Conservation (phyloP, 306 rosid species). For the Cucumis sativus region DNA sequence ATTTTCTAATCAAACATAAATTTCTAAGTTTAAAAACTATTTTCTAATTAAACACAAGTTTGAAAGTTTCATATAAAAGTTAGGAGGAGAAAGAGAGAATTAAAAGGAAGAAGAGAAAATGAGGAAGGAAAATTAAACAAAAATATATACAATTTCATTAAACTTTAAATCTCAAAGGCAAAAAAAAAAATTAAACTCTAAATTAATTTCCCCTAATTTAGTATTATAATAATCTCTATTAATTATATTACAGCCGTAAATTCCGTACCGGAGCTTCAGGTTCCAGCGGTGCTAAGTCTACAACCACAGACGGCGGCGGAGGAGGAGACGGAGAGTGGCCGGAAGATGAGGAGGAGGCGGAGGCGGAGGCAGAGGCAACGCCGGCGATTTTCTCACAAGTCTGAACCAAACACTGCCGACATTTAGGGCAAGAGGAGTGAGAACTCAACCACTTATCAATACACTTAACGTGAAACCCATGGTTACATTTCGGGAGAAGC, state of each 20-base stretch:
- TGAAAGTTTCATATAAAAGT: too few relatives aligned
- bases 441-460: constrained; percentile 83
- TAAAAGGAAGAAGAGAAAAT: neutral
- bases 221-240: neutral
- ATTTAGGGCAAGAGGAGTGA: constrained; percentile 87
- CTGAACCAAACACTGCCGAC: constrained; percentile 67
- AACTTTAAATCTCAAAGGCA: neutral
- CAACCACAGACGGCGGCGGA: neutral
- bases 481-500: constrained; percentile 75
- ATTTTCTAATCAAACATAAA: too few relatives aligned
- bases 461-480: constrained; percentile 74
- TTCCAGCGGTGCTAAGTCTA: constrained; percentile 35
- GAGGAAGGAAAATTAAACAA: neutral
- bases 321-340: neutral
- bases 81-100: too few relatives aligned
- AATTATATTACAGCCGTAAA: constrained; percentile 2
- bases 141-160: neutral
- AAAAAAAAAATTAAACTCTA: neutral
- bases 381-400: constrained; percentile 71
- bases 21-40: too few relatives aligned
- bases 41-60: too few relatives aligned
- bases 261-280: constrained; percentile 45
- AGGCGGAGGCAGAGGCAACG: constrained; percentile 16
- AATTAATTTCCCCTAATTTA: neutral
- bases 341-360: constrained; percentile 15